Conservation (phyloP, 139 green algal species). For the Chlamydomonas incerta region DNA sequence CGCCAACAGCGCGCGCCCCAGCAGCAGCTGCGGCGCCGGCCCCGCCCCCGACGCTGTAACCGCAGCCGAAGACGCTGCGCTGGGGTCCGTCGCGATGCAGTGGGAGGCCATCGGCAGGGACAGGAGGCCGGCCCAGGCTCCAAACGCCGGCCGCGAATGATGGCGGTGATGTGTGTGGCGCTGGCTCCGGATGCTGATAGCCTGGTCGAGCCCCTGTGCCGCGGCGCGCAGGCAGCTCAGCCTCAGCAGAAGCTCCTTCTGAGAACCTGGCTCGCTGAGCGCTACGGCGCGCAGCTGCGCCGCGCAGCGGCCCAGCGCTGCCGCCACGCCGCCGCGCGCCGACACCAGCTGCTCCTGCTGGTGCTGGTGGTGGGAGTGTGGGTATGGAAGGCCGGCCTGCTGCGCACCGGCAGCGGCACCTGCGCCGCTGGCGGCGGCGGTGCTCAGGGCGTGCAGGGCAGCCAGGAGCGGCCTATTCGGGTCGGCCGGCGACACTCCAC, state of each 20-base stretch:
- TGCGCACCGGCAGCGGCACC: too few relatives aligned
- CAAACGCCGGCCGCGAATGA: too few relatives aligned
- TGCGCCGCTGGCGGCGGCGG: too few relatives aligned
- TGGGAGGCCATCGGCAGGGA: too few relatives aligned
- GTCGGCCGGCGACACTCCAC: background rate
- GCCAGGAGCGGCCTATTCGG: background rate
- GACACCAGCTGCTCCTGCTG: background rate
- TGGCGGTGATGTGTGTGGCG: too few relatives aligned
- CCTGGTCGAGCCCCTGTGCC: background rate
- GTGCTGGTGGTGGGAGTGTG: background rate
- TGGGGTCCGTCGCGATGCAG: too few relatives aligned
- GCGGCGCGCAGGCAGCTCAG: background rate
- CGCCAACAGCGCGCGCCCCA: background rate
- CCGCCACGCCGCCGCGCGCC: background rate
- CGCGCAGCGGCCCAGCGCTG: background rate
- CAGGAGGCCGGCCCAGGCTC: too few relatives aligned
- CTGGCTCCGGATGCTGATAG: background rate
- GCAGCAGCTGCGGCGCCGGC: background rate
- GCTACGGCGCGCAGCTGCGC: slow-evolving; percentile 1
- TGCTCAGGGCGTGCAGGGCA: background rate
- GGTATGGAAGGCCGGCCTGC: too few relatives aligned
- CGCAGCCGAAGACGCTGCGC: too few relatives aligned
- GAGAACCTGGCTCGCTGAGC: background rate
- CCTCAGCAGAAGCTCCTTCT: slow-evolving; percentile 24
- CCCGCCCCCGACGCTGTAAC: background rate